Conservation (phyloP, 768 basidiomycete species). For the Chalciporus pseudorubinellus region DNA sequence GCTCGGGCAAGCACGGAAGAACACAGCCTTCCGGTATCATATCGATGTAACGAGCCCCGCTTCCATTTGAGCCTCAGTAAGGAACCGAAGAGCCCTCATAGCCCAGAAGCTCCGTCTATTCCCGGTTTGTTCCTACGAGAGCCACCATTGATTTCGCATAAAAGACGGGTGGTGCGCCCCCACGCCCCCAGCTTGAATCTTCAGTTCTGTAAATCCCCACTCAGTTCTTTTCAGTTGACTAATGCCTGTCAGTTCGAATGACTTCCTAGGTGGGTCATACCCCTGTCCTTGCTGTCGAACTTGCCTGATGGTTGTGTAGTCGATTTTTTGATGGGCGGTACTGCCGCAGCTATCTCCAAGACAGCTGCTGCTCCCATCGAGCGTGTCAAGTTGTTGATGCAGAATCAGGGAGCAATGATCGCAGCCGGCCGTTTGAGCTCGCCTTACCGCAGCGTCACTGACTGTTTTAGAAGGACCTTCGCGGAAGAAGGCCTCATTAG, state of each 20-base stretch:
- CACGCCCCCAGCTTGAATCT: too few relatives aligned
- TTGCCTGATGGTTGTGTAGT: slow-evolving; percentile 21
- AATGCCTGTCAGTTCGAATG: slow-evolving; percentile 13
- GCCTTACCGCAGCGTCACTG: slow-evolving; percentile 37
- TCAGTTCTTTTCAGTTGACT: slow-evolving; percentile 4
- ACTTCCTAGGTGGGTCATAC: slow-evolving; percentile 18
- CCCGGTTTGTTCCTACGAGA: slow-evolving; percentile 17
- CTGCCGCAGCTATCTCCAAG: slow-evolving; percentile 36
- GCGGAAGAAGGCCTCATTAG: slow-evolving; percentile 37
- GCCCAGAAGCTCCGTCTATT: not conserved
- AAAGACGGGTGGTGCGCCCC: not conserved
- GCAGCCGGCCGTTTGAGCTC: slow-evolving; percentile 34
- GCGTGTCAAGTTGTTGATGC: slow-evolving; percentile 39
- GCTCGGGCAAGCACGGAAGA: slow-evolving; percentile 9
- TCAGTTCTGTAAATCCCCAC: slow-evolving; percentile 16
- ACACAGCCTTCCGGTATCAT: not conserved
- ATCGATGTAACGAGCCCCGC: not conserved
- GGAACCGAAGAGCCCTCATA: not conserved
- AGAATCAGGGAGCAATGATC: slow-evolving; percentile 40
- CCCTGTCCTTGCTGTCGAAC: not conserved
- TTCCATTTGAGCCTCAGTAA: not conserved
- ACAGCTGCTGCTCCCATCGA: slow-evolving; percentile 41
- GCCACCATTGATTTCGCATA: not conserved
- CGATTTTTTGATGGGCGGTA: slow-evolving; percentile 39
- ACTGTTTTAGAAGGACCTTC: slow-evolving; percentile 36